A percentile compares a stretch with the other conserved stretches of the same genome.
These are phyloP conservation scores for Neospermospora avenae DNA, from an alignment of 2,329 filamentous ascomycete species.

Conservation along the genomic window DNA sequence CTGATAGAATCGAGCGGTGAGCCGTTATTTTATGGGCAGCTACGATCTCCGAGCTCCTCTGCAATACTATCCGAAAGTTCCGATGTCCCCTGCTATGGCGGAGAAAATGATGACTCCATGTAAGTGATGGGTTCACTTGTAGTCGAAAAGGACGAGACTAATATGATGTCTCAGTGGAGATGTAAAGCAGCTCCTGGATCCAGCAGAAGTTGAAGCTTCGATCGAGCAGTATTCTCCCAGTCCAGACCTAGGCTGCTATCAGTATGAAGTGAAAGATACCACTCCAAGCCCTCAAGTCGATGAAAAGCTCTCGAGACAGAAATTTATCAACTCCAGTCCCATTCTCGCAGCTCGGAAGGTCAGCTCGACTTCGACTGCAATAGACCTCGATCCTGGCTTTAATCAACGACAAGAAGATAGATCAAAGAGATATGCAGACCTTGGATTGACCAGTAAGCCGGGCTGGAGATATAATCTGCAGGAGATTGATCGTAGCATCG, in stretches of 20 bases:
- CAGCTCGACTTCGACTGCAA: background rate
- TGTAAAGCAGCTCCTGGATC: background rate
- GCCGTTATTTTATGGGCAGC: background rate
- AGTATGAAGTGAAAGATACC: background rate
- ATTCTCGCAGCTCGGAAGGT: background rate
- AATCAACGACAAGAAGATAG: slow-evolving; percentile 7
- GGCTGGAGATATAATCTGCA: background rate
- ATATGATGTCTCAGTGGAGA: background rate
- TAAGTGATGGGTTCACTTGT: background rate
- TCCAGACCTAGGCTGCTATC: background rate
- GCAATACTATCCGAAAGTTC: background rate
- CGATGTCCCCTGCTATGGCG: background rate
- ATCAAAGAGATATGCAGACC: slow-evolving; percentile 8
- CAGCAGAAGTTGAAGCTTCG: background rate
- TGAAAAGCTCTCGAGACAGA: background rate
- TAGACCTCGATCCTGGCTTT: slow-evolving; percentile 16
- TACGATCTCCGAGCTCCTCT: background rate
- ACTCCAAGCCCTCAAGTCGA: background rate
- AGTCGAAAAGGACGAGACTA: background rate
- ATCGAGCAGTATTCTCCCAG: background rate
- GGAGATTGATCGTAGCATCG: slow-evolving; percentile 18
- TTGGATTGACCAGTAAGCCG: background rate
- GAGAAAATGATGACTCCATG: background rate
- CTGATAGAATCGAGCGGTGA: slow-evolving; percentile 14
- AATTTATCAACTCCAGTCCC: background rate